Percentiles rank a stretch among this genome's conserved stretches.
Evolutionary conservation across 441 rosid species (phyloP).

Genomic region (Adansonia gregorii): DNA sequence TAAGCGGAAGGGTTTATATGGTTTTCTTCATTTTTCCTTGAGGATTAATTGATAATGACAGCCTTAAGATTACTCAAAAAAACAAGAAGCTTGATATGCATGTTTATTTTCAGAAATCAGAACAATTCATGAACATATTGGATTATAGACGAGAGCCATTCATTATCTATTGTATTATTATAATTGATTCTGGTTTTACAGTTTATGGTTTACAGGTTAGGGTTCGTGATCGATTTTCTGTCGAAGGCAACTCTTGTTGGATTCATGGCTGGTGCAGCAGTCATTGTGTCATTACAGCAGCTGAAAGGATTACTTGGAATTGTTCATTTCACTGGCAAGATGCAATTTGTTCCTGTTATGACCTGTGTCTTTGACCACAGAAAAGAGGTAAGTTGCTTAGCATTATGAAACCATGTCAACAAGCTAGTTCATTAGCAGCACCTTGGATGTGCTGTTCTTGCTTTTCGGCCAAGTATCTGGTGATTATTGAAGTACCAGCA

Average conservation of each 20-base stretch:
- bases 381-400: constrained; percentile 60
- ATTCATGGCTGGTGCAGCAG: constrained; percentile 98
- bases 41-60: not conserved
- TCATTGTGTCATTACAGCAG: constrained; percentile 95
- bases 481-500: not conserved
- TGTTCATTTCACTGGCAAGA: constrained; percentile 83
- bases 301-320: constrained; percentile 95
- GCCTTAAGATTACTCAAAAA: not conserved
- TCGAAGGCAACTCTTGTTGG: constrained; percentile 94
- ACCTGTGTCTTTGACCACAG: constrained; percentile 68
- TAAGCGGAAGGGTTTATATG: not conserved
- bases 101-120: not conserved
- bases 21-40: not conserved
- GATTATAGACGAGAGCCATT: not conserved
- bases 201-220: constrained; percentile 59
- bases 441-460: not conserved
- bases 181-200: not conserved
- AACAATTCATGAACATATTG: not conserved
- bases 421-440: constrained; percentile 9
- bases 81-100: not conserved
- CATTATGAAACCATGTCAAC: not conserved
- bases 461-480: not conserved
- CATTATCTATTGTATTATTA: not conserved
- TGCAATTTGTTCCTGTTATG: constrained; percentile 85
- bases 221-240: constrained; percentile 88